phyloP scores from a whole-genome alignment of 2,329 filamentous ascomycete species.

The Fusarium sp. region DNA sequence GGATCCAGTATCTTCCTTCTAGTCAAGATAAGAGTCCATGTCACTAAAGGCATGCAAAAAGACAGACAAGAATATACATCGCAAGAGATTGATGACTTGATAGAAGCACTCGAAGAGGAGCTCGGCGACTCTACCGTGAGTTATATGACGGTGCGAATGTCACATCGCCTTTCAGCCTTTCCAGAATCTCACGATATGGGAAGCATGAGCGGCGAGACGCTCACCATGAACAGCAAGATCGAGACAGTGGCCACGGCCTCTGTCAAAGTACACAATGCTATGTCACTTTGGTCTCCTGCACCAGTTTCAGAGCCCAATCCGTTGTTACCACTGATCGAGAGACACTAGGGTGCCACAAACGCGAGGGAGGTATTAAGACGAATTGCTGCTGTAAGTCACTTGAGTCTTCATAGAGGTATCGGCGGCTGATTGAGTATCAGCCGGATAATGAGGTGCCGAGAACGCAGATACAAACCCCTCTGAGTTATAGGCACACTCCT shows the following conservation, averaged over 20 bases:
- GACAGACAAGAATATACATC: slow-evolving; percentile 42
- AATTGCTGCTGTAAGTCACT: slow-evolving; percentile 37
- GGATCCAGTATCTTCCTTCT: slow-evolving; percentile 61
- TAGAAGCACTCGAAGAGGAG: slow-evolving; percentile 68
- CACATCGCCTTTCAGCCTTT: slow-evolving; percentile 68
- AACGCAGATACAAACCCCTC: slow-evolving; percentile 4
- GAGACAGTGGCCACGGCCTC: slow-evolving; percentile 64
- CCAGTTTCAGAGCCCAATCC: slow-evolving; percentile 51
- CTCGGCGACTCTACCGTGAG: slow-evolving; percentile 61
- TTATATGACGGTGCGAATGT: slow-evolving; percentile 64
- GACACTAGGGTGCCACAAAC: slow-evolving; percentile 60
- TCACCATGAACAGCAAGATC: slow-evolving; percentile 59
- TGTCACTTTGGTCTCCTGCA: slow-evolving; percentile 64
- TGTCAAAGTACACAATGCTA: slow-evolving; percentile 60
- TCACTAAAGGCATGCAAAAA: slow-evolving; percentile 10
- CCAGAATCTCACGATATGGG: slow-evolving; percentile 48
- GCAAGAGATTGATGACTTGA: slow-evolving; percentile 64
- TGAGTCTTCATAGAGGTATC: background rate
- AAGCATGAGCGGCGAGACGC: slow-evolving; percentile 50
- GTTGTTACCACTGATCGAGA: slow-evolving; percentile 58
- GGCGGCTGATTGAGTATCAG: background rate
- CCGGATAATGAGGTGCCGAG: background rate
- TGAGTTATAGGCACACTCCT: slow-evolving; percentile 19
- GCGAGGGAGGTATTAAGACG: slow-evolving; percentile 56
- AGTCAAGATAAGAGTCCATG: slow-evolving; percentile 57